A percentile compares a stretch with the other conserved stretches of the same genome.
These are phyloP conservation scores for Linum tenue DNA, from an alignment of 345 rosid genomes.

Conservation along the genomic window DNA sequence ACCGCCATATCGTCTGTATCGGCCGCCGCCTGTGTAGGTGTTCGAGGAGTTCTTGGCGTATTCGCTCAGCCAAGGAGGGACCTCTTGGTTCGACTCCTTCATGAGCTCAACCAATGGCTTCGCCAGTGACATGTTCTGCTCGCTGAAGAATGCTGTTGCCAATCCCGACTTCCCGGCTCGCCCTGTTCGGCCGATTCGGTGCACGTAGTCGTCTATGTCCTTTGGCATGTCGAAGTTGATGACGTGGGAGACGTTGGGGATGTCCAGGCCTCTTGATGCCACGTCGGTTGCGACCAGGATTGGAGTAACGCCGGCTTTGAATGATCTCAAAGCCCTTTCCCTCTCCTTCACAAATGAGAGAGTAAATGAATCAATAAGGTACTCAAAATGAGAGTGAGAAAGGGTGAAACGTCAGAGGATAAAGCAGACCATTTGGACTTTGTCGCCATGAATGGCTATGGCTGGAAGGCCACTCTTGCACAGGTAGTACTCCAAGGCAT, in stretches of 20 bases:
- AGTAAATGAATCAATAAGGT: not conserved
- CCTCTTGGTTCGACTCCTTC: conserved; percentile 41
- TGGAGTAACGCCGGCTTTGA: conserved; percentile 35
- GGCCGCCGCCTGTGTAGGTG: conserved; percentile 11
- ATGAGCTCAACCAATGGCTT: conserved; percentile 34
- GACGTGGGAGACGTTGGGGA: conserved; percentile 45
- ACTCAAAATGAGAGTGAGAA: not conserved
- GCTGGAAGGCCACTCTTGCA: conserved; percentile 33
- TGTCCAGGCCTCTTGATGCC: conserved; percentile 47
- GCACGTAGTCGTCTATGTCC: conserved; percentile 41
- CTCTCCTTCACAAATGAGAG: conserved; percentile 29
- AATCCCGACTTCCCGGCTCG: conserved; percentile 44
- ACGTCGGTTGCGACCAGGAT: conserved; percentile 58
- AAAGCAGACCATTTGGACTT: conserved; percentile 35
- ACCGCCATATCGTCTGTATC: conserved; percentile 4
- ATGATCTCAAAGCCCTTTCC: conserved; percentile 39
- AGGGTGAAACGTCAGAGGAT: not conserved
- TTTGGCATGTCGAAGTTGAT: conserved; percentile 46
- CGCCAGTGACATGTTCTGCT: conserved; percentile 33
- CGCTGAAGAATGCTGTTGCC: conserved; percentile 44
- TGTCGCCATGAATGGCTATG: conserved; percentile 47
- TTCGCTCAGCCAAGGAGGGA: conserved; percentile 35
- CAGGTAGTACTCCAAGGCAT: conserved; percentile 39
- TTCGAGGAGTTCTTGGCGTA: conserved; percentile 21
- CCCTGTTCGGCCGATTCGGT: conserved; percentile 52